Percentiles rank a stretch among this genome's conserved stretches.
These are phyloP conservation scores for Pichia eremophila DNA, from an alignment of 805 yeast genomes.

Conservation along the genomic window DNA sequence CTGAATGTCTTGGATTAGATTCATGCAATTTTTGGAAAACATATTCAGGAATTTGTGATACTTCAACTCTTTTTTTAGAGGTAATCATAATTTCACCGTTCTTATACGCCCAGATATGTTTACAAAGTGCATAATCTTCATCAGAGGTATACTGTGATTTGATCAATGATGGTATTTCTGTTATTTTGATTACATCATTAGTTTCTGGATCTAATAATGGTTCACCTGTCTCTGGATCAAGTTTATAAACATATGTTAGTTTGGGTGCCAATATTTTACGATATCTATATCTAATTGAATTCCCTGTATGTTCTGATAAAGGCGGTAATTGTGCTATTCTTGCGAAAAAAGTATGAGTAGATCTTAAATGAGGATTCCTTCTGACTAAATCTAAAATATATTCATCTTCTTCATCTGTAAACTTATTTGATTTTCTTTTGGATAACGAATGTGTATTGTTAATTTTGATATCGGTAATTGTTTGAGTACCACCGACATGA, in stretches of 20 bases:
- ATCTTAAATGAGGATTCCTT: slow-evolving; percentile 54
- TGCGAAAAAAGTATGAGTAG: slow-evolving; percentile 58
- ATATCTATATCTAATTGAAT: slow-evolving; percentile 60
- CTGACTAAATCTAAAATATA: slow-evolving; percentile 60
- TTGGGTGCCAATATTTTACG: slow-evolving; percentile 35
- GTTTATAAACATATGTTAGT: slow-evolving; percentile 39
- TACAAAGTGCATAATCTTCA: slow-evolving; percentile 57
- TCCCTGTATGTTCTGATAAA: slow-evolving; percentile 62
- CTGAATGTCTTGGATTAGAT: slow-evolving; percentile 44
- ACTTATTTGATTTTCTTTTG: slow-evolving; percentile 35
- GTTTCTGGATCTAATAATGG: slow-evolving; percentile 32
- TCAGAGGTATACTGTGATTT: slow-evolving; percentile 59
- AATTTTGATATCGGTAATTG: not conserved
- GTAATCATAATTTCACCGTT: slow-evolving; percentile 11
- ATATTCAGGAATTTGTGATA: slow-evolving; percentile 25
- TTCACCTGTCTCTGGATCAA: slow-evolving; percentile 34
- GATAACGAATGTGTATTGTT: not conserved
- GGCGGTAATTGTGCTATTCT: slow-evolving; percentile 42
- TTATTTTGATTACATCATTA: slow-evolving; percentile 32
- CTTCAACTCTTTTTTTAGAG: slow-evolving; percentile 15
- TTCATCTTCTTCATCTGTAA: slow-evolving; percentile 57
- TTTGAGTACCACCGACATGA: too few relatives aligned
- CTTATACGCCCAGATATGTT: slow-evolving; percentile 17
- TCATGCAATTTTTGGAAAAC: slow-evolving; percentile 33
- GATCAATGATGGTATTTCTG: slow-evolving; percentile 37